Percentiles rank a stretch among this genome's conserved stretches.
Conservation (phyloP, 1,284 basidiomycete species). For the Ceraceosorus guamensis region DNA sequence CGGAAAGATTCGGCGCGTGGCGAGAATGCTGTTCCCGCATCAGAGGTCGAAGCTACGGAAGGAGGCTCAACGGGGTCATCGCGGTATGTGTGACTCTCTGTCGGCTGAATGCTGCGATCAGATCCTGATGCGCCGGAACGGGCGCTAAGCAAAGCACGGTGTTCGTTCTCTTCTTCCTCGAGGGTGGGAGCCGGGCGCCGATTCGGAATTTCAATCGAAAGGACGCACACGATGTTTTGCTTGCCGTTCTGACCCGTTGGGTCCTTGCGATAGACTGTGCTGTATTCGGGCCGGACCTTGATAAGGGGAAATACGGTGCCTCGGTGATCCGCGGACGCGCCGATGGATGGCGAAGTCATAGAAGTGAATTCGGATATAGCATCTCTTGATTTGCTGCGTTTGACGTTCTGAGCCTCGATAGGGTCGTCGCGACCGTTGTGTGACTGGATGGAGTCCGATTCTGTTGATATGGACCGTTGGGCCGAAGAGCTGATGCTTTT, state of each 20-base stretch:
- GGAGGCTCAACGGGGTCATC: background rate
- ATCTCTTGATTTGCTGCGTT: too few species aligned
- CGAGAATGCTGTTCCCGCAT: background rate
- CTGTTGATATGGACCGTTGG: too few species aligned
- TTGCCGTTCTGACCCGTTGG: slow-evolving; percentile 53
- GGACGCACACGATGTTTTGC: slow-evolving; percentile 73
- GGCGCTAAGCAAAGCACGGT: background rate
- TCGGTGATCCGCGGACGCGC: background rate
- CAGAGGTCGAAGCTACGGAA: background rate
- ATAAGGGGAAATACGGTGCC: slow-evolving; percentile 75
- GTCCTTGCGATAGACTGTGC: slow-evolving; percentile 62
- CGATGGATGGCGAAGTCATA: background rate
- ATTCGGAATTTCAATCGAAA: slow-evolving; percentile 76
- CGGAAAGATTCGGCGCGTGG: background rate
- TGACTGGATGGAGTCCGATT: too few species aligned
- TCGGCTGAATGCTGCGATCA: background rate
- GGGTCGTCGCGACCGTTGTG: background rate
- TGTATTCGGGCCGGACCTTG: slow-evolving; percentile 78
- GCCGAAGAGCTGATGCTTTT: too few species aligned
- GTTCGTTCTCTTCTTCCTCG: slow-evolving; percentile 2
- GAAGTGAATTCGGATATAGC: background rate
- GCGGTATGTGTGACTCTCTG: background rate
- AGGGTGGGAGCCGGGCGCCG: slow-evolving; percentile 58
- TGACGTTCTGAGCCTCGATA: background rate
- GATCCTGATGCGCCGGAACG: background rate